These are phyloP conservation scores for Sequoia sempervirens DNA, from an alignment of 75 land plant species.

Conservation along the genomic window DNA sequence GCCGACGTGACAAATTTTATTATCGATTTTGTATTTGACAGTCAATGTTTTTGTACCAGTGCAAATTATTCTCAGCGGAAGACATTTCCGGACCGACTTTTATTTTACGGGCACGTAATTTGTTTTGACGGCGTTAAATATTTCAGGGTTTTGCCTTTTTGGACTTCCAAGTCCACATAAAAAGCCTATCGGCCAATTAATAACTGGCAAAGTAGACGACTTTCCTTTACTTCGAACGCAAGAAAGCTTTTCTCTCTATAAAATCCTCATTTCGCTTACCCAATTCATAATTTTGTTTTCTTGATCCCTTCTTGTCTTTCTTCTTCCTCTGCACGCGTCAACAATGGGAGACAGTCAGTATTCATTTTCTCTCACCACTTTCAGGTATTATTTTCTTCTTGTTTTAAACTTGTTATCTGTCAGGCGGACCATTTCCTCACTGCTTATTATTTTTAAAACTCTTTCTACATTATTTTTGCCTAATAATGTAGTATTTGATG, in stretches of 20 bases:
- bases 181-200: background rate
- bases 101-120: no score
- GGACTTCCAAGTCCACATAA: no score
- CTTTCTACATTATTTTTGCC: background rate
- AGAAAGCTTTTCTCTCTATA: background rate
- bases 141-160: no score
- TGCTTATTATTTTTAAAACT: background rate
- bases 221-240: background rate
- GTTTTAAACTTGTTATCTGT: background rate
- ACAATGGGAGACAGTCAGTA: slow-evolving; percentile 84
- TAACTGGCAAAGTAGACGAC: background rate
- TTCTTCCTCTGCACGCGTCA: background rate
- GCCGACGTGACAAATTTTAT: no score
- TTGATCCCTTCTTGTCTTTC: background rate
- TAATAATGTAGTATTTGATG: background rate
- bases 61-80: no score
- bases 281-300: background rate
- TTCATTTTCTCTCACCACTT: slow-evolving; percentile 86
- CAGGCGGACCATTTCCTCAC: background rate
- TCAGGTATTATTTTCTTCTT: slow-evolving; percentile 42
- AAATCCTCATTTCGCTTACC: background rate
- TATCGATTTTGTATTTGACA: no score
- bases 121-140: no score
- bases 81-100: no score
- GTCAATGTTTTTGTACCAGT: no score